These are phyloP conservation scores for Endotrypanum monterogeii DNA, from an alignment of 208 protist species.

Conservation along the genomic window DNA sequence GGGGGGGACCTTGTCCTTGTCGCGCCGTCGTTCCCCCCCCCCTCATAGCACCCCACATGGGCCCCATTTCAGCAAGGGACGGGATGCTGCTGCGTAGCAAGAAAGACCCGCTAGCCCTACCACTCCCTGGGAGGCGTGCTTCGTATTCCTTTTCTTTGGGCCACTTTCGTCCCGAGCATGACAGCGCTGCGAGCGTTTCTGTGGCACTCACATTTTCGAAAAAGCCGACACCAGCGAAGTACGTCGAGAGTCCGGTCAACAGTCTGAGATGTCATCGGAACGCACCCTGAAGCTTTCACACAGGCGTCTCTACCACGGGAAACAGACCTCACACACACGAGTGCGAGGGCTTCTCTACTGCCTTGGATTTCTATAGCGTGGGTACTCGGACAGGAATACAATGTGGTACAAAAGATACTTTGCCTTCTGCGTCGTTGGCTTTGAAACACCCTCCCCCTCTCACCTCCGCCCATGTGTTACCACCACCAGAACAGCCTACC, in stretches of 20 bases:
- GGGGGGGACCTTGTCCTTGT: too few species aligned
- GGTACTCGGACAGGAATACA: background rate
- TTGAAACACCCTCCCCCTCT: background rate
- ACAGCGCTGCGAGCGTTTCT: too few species aligned
- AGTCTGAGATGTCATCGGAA: background rate
- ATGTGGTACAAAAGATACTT: background rate
- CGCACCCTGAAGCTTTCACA: background rate
- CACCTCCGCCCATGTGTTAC: background rate
- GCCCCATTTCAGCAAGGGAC: too few species aligned
- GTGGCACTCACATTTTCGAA: background rate
- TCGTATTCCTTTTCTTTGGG: background rate
- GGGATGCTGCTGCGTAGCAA: too few species aligned
- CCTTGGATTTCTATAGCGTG: background rate
- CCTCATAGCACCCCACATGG: too few species aligned
- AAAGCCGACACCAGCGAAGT: background rate
- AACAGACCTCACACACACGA: background rate
- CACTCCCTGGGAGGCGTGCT: too few species aligned
- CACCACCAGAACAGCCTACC: background rate
- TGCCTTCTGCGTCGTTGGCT: background rate
- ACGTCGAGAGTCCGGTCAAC: background rate
- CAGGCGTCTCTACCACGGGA: background rate
- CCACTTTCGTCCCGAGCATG: background rate
- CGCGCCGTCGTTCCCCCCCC: too few species aligned
- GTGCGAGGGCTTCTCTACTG: background rate
- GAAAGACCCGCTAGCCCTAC: background rate